Conservation (phyloP, 352 stramenopile genomes). For the Phytophthora ohioensis region DNA sequence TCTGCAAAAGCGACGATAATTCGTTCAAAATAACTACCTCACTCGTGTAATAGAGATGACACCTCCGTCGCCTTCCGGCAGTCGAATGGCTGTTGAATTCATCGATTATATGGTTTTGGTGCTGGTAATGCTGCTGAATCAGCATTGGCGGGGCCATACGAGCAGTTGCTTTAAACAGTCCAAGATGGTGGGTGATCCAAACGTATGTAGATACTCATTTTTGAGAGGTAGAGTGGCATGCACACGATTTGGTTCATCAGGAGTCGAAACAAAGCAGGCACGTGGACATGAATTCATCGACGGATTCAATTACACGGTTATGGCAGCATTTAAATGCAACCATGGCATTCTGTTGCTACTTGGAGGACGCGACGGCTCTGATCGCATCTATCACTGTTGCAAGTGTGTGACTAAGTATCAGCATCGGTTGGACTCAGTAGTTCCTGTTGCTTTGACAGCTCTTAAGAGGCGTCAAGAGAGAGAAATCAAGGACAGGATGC, state of each 20-base stretch:
- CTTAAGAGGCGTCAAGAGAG: neutral
- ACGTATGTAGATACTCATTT: neutral
- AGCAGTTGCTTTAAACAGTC: neutral
- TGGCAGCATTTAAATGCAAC: neutral
- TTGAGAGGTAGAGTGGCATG: neutral
- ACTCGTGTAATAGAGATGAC: neutral
- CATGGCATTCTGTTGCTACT: neutral
- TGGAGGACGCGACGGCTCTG: neutral
- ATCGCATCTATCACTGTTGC: slow-evolving; percentile 5
- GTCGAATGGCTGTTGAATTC: neutral
- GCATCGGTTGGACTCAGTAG: slow-evolving; percentile 4
- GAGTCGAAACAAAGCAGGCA: neutral
- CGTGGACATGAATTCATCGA: neutral
- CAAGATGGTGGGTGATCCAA: neutral
- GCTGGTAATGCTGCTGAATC: slow-evolving; percentile 2
- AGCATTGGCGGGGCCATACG: slow-evolving; percentile 9
- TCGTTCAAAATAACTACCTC: neutral
- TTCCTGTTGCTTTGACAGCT: neutral
- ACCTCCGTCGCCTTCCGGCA: neutral
- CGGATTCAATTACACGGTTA: neutral
- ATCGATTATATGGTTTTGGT: slow-evolving; percentile 6
- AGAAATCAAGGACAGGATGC: neutral
- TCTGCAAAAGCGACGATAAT: neutral
- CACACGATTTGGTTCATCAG: neutral
- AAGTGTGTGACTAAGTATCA: slow-evolving; percentile 13